Evolutionary conservation across 2,329 filamentous ascomycete species (phyloP), one percentile per base, ranked within the genome.

Genomic region (Aspergillus puulaauensis): DNA sequence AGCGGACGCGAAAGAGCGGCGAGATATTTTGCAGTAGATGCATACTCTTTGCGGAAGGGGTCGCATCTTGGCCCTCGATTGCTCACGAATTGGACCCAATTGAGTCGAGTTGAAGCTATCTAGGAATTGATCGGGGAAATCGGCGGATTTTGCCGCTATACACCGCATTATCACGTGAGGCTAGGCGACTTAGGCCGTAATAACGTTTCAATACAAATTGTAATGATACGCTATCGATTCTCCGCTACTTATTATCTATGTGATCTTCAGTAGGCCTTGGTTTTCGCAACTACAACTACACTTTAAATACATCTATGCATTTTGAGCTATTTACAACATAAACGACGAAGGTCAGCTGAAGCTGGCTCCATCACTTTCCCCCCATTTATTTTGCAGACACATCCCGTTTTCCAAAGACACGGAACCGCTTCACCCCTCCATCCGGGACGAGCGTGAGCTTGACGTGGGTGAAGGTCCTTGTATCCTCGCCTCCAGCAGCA

Each of bases 401-500:
- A 54, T 44, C 27, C 12, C 53, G 45, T 69, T 82, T 86, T 2
- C 89, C 90, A 73, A 90, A 87, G 2, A 93, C 86, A 46, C 91
- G 85, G 64, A 97, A 83, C 63, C 93, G 82, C 85, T 96, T 96
- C 3, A 97, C 90, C 23, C 93, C 93, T 35, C 93, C 93, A 74
- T 98, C 93, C 0, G 93, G 93, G 65, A 96, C 91, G 72, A 97
- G 95, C 35, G 91, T 90, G 72, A 98, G 80, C 82, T 96, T 97
- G 21, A 93, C 86, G 76, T 95, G 92, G 12, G 89, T 91, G 68
- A 91, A 90, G 2, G 80, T 77, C 70, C 80, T 82, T 39, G 85
- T 84, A 93, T 78, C 64, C 82, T 86, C 67, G 87, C 83, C 60
- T 90, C 82, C 58, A 80, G 80, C 7, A 85, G 88, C 90, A 48